Conservation (phyloP, 2,329 filamentous ascomycete genomes). For the Fusarium anthophilum region DNA sequence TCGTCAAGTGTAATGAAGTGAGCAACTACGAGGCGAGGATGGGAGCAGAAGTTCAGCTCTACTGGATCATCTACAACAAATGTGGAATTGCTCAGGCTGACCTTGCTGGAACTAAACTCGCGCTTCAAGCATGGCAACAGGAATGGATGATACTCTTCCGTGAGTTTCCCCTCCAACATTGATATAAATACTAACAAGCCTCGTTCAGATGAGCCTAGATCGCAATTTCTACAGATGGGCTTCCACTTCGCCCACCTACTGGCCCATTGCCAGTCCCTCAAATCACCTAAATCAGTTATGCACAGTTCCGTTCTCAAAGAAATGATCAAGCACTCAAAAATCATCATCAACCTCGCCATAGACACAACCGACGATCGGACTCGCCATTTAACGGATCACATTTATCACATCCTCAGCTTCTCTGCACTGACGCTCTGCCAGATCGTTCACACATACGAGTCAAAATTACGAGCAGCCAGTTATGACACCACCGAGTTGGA, state of each 20-base stretch:
- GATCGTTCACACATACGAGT: slow-evolving; percentile 38
- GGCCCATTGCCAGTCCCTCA: slow-evolving; percentile 36
- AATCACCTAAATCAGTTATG: slow-evolving; percentile 22
- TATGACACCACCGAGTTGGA: slow-evolving; percentile 30
- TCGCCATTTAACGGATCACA: slow-evolving; percentile 44
- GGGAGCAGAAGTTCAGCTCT: slow-evolving; percentile 42
- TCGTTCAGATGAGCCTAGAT: slow-evolving; percentile 35
- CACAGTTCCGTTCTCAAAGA: slow-evolving; percentile 24
- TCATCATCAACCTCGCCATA: slow-evolving; percentile 44
- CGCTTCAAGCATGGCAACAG: slow-evolving; percentile 34
- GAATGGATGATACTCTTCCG: slow-evolving; percentile 38
- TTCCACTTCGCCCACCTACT: slow-evolving; percentile 43
- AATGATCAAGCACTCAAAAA: slow-evolving; percentile 36
- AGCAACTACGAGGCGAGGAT: slow-evolving; percentile 42
- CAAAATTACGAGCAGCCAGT: slow-evolving; percentile 13
- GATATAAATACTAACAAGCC: no score
- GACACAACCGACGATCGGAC: slow-evolving; percentile 43
- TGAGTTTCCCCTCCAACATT: not conserved
- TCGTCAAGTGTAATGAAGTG: slow-evolving; percentile 12
- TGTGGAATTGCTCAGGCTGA: slow-evolving; percentile 17
- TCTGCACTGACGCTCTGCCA: slow-evolving; percentile 39
- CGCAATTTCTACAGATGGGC: slow-evolving; percentile 45
- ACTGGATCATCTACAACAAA: slow-evolving; percentile 43
- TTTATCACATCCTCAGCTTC: slow-evolving; percentile 44
- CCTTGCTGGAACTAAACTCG: slow-evolving; percentile 6